These are phyloP conservation scores for Peribolospora baueri DNA, from an alignment of 768 basidiomycete genomes.

Conservation along the genomic window DNA sequence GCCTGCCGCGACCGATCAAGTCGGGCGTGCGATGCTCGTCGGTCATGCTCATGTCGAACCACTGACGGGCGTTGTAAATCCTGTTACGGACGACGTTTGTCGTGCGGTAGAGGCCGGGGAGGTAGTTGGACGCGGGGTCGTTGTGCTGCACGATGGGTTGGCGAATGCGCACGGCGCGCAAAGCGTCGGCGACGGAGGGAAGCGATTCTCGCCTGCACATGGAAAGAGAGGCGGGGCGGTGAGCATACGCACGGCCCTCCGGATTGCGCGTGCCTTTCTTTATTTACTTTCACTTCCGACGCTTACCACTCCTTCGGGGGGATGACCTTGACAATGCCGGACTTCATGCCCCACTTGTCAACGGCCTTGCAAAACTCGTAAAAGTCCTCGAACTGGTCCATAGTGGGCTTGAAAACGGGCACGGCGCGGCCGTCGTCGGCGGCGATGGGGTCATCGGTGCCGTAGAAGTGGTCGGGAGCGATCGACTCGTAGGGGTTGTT, in stretches of 20 bases:
- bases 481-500: not conserved
- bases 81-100: conserved; percentile 75
- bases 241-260: not conserved
- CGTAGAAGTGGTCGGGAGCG: conserved; percentile 6
- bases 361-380: conserved; percentile 54
- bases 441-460: conserved; percentile 6
- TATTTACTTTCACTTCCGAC: not conserved
- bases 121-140: conserved; percentile 29
- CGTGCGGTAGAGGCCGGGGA: conserved; percentile 62
- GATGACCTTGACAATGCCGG: conserved; percentile 88
- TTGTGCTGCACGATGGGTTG: conserved; percentile 85
- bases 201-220: conserved; percentile 39
- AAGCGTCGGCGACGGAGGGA: conserved; percentile 44
- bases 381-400: conserved; percentile 78
- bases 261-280: not conserved
- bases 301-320: conserved; percentile 81
- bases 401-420: conserved; percentile 82
- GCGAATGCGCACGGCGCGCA: conserved; percentile 52
- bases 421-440: conserved; percentile 31
- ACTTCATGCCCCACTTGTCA: conserved; percentile 68
- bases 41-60: conserved; percentile 49
- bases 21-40: conserved; percentile 46
- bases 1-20: conserved; percentile 3
- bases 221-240: not conserved
- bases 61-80: conserved; percentile 62